Evolutionary conservation across 371 early-diverging fungal species (phyloP).

Genomic region (Dichotomocladium elegans): DNA sequence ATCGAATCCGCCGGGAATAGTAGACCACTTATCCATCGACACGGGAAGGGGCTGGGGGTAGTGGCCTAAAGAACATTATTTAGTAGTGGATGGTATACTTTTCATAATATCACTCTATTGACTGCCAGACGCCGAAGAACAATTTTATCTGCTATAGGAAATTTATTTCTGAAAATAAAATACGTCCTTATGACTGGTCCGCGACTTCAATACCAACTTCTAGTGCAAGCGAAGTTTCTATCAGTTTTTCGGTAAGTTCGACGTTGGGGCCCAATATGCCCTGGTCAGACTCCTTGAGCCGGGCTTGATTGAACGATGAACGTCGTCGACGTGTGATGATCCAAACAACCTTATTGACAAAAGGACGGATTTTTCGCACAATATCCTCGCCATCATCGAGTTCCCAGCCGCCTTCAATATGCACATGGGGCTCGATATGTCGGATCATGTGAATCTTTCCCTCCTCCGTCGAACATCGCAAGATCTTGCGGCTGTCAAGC

Average conservation of each 20-base stretch:
- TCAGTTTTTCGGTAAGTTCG: conserved; percentile 34
- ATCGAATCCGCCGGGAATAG: too few relatives aligned
- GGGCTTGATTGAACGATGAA: conserved; percentile 22
- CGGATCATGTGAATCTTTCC: conserved; percentile 49
- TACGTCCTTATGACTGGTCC: too few relatives aligned
- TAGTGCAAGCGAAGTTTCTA: conserved; percentile 35
- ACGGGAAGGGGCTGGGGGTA: too few relatives aligned
- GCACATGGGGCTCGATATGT: conserved; percentile 42
- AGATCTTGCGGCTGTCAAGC: conserved; percentile 13
- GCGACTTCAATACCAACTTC: conserved; percentile 19
- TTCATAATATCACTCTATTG: too few relatives aligned
- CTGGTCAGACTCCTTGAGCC: conserved; percentile 25
- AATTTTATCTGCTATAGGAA: too few relatives aligned
- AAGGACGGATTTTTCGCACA: conserved; percentile 33
- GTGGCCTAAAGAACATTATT: too few relatives aligned
- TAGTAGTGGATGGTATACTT: too few relatives aligned
- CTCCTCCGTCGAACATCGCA: conserved; percentile 44
- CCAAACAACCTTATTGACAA: conserved; percentile 41
- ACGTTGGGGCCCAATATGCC: conserved; percentile 32
- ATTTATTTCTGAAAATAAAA: too few relatives aligned
- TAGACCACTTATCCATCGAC: too few relatives aligned
- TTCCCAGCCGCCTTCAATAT: conserved; percentile 54
- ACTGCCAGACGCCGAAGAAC: too few relatives aligned
- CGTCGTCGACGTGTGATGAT: conserved; percentile 32
- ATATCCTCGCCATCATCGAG: conserved; percentile 48